A percentile compares a stretch with the other conserved stretches of the same genome.
Evolutionary conservation across 2,329 filamentous ascomycete species (phyloP).

Genomic region (Stemphylium beticola): DNA sequence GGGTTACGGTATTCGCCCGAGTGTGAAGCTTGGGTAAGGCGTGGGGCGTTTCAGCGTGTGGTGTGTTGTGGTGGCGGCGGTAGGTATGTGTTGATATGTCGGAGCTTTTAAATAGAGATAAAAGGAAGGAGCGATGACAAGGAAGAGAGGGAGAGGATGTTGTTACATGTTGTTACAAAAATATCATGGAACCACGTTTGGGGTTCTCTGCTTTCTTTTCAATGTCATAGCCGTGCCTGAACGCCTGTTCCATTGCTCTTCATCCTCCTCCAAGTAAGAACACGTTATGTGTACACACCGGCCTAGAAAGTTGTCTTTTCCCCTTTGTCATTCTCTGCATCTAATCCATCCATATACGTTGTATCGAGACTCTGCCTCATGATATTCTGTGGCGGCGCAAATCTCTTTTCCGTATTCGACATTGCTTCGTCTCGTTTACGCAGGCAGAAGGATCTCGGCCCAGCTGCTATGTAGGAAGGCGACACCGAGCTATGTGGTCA

Average conservation of each 20-base stretch:
- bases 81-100: not conserved
- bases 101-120: not conserved
- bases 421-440: constrained; percentile 43
- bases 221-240: constrained; percentile 5
- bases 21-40: not conserved
- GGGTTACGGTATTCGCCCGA: not conserved
- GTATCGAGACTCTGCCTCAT: not conserved
- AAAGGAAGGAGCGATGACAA: not conserved
- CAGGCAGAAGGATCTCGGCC: constrained; percentile 58
- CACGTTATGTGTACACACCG: constrained; percentile 3
- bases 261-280: not conserved
- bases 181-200: not conserved
- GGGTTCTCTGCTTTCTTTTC: not conserved
- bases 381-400: not conserved
- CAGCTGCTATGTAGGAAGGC: constrained; percentile 61
- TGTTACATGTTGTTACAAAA: constrained; percentile 9
- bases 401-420: not conserved
- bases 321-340: not conserved
- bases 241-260: constrained; percentile 1
- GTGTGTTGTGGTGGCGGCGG: not conserved
- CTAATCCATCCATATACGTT: not conserved
- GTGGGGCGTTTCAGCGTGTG: not conserved
- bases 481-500: constrained; percentile 53
- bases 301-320: not conserved
- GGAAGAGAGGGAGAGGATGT: not conserved